Evolutionary conservation across 306 rosid species (phyloP), one percentile per base, ranked within the genome.

Genomic region (Erythrophleum fordii): DNA sequence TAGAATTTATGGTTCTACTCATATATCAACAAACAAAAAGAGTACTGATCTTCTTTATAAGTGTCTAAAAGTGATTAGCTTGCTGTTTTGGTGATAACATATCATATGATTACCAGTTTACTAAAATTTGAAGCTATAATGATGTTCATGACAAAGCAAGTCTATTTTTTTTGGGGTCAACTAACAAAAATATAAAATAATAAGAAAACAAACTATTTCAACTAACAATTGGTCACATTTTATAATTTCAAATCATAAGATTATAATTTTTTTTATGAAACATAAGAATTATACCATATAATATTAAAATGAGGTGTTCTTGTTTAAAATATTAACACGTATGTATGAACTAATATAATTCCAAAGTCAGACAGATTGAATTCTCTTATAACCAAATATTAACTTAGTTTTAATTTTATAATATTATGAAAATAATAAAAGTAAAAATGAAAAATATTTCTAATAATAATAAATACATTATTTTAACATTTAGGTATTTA

Each of bases 101-200:
- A 66, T 37, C 18, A 22, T 11, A 41, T 39, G 51, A 66, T 66
- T 23, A 68, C 10, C 1, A 41, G 53, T 20, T 42, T 68, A 68
- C 73, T 42, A 68, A 20, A 68, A 1, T 12, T 41, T 68, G 53
- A 68, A 68, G 73, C 20, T 68, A 68, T 41, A 42, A 68, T 68
- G 53, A 68, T 68, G 53, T 42, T 42, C 53, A 3, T 68, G 35
- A 13, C 23, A 8, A 22, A 22, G 18, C 3, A 44, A 3, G 7
- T n/a, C n/a, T n/a, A 0, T 55, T 3, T 5, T 14, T 11, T 18
- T 42, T 2, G n/a, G n/a, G n/a, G 14, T 22, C 35, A 11, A 42
- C 18, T 59, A 12, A 26, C 34, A 61, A 61, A 60, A 60, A 26
- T 26, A 37, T 42, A 8, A 42, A 42, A 13, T 39, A 18, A 65